These are phyloP conservation scores for Leccinum incarnatum DNA, from an alignment of 768 basidiomycete species.

Conservation along the genomic window DNA sequence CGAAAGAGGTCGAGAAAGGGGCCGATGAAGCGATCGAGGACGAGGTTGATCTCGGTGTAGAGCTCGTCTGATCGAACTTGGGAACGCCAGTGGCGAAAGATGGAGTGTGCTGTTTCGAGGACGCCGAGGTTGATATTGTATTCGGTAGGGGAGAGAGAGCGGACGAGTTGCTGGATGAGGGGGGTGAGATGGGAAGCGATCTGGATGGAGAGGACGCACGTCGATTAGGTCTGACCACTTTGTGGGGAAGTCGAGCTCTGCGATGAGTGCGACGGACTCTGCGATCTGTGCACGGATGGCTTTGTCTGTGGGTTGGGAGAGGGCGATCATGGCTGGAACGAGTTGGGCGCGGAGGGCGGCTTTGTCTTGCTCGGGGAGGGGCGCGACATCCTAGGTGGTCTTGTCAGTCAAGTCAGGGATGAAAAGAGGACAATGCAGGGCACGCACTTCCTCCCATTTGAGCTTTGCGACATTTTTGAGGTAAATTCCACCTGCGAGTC, in stretches of 20 bases:
- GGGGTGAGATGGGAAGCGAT: constrained; percentile 15
- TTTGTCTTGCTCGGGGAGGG: constrained; percentile 72
- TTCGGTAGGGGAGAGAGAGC: constrained; percentile 74
- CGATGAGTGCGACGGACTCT: constrained; percentile 89
- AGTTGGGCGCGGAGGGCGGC: constrained; percentile 68
- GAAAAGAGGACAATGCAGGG: neutral
- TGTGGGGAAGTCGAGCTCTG: constrained; percentile 86
- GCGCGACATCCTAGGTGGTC: constrained; percentile 59
- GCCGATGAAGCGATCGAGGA: constrained; percentile 75
- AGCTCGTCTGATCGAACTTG: constrained; percentile 85
- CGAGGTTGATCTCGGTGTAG: constrained; percentile 89
- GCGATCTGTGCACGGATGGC: constrained; percentile 81
- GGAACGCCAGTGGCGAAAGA: constrained; percentile 91
- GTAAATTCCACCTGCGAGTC: constrained; percentile 85
- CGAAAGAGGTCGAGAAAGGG: constrained; percentile 86
- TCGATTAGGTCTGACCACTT: constrained; percentile 89
- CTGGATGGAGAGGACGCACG: constrained; percentile 48
- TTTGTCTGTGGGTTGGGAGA: constrained; percentile 74
- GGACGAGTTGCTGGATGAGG: constrained; percentile 74
- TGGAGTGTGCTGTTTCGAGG: constrained; percentile 92
- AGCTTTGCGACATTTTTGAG: constrained; percentile 89
- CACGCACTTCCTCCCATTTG: constrained; percentile 82
- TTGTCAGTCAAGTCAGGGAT: neutral
- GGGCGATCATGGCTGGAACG: constrained; percentile 87
- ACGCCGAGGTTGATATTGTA: constrained; percentile 88